These are phyloP conservation scores for Malassezia globosa DNA, from an alignment of 1,284 basidiomycete species.

Conservation along the genomic window DNA sequence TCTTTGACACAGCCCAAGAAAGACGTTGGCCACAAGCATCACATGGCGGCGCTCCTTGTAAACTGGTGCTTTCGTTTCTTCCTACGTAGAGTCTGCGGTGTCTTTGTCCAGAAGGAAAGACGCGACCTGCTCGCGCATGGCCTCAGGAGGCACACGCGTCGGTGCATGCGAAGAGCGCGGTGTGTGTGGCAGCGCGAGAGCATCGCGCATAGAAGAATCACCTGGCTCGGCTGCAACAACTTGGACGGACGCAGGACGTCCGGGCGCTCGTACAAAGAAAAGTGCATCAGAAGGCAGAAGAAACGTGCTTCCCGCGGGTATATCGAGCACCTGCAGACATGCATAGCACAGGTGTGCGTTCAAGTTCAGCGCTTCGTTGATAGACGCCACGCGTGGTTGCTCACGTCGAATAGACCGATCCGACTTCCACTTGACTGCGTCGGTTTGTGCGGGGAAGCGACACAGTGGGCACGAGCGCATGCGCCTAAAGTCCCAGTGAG, in stretches of 20 bases:
- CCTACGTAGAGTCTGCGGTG: no score
- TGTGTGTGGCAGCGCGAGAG: constrained; percentile 3
- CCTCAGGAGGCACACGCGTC: constrained; percentile 11
- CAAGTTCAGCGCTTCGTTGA: constrained; percentile 4
- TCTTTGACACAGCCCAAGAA: no score
- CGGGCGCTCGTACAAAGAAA: neutral
- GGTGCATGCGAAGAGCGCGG: constrained; percentile 4
- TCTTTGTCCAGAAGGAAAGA: constrained; percentile 10
- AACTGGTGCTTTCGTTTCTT: no score
- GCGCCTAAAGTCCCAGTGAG: constrained; percentile 17
- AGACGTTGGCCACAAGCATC: no score
- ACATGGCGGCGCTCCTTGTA: no score
- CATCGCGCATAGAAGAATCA: neutral
- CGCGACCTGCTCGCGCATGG: constrained; percentile 10
- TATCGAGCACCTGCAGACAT: constrained; percentile 21
- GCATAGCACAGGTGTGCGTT: constrained; percentile 20
- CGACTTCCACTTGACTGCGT: constrained; percentile 32
- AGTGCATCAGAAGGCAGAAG: constrained; percentile 8
- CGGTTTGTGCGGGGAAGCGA: constrained; percentile 23
- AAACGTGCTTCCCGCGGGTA: neutral
- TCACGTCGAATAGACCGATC: constrained; percentile 23
- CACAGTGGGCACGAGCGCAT: constrained; percentile 32
- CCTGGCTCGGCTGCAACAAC: neutral
- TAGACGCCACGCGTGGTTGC: neutral
- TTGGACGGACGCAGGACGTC: neutral